Percentiles rank a stretch among this genome's conserved stretches.
phyloP scores from a whole-genome alignment of 148 eudicot genomes.

The Oxyria digyna region DNA sequence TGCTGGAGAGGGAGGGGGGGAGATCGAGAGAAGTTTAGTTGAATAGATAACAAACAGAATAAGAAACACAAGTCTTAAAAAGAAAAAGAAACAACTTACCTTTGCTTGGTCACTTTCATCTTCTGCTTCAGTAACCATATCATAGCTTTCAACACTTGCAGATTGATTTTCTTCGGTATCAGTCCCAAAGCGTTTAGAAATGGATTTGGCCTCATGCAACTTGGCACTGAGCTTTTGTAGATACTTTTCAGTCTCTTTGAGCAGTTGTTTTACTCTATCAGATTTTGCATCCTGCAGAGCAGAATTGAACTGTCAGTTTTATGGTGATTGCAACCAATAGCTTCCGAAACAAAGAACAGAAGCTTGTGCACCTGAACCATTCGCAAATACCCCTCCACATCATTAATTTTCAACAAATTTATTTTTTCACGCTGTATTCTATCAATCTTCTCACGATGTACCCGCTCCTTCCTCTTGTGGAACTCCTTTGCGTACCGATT shows the following conservation, averaged over 20 bases:
- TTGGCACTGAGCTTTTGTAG: slow-evolving; percentile 85
- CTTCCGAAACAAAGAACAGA: not conserved
- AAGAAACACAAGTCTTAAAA: not conserved
- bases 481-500: slow-evolving; percentile 79
- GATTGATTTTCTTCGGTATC: slow-evolving; percentile 51
- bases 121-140: slow-evolving; percentile 44
- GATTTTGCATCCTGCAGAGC: slow-evolving; percentile 79
- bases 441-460: slow-evolving; percentile 91
- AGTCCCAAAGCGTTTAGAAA: slow-evolving; percentile 37
- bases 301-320: not conserved
- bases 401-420: slow-evolving; percentile 88
- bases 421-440: slow-evolving; percentile 99
- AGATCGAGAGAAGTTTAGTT: slow-evolving; percentile 1
- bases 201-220: slow-evolving; percentile 63
- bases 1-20: slow-evolving; percentile 37
- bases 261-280: slow-evolving; percentile 84
- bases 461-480: slow-evolving; percentile 89
- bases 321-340: not conserved
- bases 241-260: slow-evolving; percentile 96
- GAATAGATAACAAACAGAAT: not conserved
- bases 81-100: slow-evolving; percentile 27
- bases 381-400: slow-evolving; percentile 96
- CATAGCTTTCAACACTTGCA: slow-evolving; percentile 39
- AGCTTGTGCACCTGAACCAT: slow-evolving; percentile 76
- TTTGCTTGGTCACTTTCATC: slow-evolving; percentile 94